Conservation (phyloP, 2,329 filamentous ascomycete species). For the Raffaelea albimanens region DNA sequence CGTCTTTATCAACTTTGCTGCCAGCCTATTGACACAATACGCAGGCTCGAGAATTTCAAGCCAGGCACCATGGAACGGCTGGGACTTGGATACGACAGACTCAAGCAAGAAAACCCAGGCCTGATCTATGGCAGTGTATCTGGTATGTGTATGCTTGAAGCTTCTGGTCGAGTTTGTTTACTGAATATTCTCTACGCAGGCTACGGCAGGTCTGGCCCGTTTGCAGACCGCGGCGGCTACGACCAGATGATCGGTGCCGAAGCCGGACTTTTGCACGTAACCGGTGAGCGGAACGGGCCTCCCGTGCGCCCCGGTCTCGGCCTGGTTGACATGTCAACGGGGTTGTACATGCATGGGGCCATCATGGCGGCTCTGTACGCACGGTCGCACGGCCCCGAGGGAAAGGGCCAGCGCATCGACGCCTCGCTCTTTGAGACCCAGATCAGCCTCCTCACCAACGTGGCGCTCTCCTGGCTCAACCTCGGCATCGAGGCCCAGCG, state of each 20-base stretch:
- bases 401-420: slow-evolving; percentile 7
- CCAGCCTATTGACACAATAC: not conserved
- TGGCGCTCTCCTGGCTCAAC: slow-evolving; percentile 9
- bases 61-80: slow-evolving; percentile 8
- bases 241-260: slow-evolving; percentile 8
- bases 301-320: slow-evolving; percentile 6
- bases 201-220: slow-evolving; percentile 5
- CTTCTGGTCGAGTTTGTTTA: not conserved
- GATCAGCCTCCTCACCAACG: slow-evolving; percentile 8
- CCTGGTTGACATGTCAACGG: slow-evolving; percentile 6
- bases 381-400: not conserved
- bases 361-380: slow-evolving; percentile 6
- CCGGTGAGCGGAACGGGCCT: slow-evolving; percentile 4
- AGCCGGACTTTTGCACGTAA: slow-evolving; percentile 8
- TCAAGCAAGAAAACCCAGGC: slow-evolving; percentile 3
- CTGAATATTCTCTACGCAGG: not conserved
- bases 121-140: slow-evolving; percentile 8
- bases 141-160: not conserved
- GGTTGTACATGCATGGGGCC: slow-evolving; percentile 8
- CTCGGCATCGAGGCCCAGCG: slow-evolving; percentile 6
- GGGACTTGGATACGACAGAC: slow-evolving; percentile 4
- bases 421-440: slow-evolving; percentile 9
- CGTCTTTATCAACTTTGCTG: not conserved
- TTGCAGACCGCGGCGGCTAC: slow-evolving; percentile 5
- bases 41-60: slow-evolving; percentile 8